Base-by-base conservation (phyloP, 441 rosid genomes). In the Melastoma candidum region DNA sequence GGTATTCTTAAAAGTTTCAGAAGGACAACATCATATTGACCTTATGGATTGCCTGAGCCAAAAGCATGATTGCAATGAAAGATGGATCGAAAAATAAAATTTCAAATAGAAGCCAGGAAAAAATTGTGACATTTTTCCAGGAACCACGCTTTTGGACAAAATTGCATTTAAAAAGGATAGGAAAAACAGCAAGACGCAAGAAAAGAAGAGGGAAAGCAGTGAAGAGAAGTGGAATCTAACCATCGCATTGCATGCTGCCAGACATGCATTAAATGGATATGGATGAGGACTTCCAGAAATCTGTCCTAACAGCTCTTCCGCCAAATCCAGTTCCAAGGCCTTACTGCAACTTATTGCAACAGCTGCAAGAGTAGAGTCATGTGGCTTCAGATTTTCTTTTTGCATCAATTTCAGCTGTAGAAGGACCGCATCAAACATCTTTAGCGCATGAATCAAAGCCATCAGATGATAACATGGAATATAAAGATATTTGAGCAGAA, bases 241-340 rank as follows among this genome's bases (percentile, higher is more conserved):
- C 95, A 62, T 48, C 58, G 67, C 51, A 64, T 75, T 70, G 63
- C 85, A 89, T 26, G 90, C 96, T 50, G 68, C 67, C 55, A 93
- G 83, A 72, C 89, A 76, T 48, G 70, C 74, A 77, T 83, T 86
- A 58, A 58, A 78, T 51, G 87, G 84, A 73, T 59, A 61, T 12
- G 86, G 72, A 67, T 68, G 25, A 25, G 53, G 63, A 60, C 65
- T 72, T 53, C 62, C 63, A 44, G 83, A 74, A 58, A 87, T 64
- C 70, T 75, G 81, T 69, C 76, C 69, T 77, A 89, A 65, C 10
- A 93, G 71, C 63, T 63, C 62, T 74, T 93, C 94, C 49, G 96
- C 96, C 54, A 80, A 66, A 77, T 93, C 93, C 61, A 87, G 79
- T 63, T 89, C 88, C 57, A 78, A 64, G 52, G 71, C 84, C 47